Base-by-base conservation (phyloP, 2,329 filamentous ascomycete genomes). In the Emmonsiellopsis sp. region DNA sequence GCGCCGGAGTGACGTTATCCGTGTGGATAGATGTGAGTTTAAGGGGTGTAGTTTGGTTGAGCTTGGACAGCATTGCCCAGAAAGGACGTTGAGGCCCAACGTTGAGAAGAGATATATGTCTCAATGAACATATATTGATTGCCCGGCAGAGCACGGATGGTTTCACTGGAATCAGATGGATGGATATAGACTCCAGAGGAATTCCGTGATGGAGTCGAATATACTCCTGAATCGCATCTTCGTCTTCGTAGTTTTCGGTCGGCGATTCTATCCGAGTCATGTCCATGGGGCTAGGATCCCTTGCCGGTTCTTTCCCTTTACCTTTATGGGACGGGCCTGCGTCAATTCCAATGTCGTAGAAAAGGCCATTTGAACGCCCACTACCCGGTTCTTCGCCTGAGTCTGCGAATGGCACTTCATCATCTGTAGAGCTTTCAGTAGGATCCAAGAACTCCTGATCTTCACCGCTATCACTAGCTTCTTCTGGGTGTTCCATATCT, bases 161-260 rank as follows among this genome's bases (percentile, higher is more conserved):
- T 63, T 79, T 82, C 59, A 83, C 72, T 0, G 83, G 83, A 36
- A 86, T 75, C 34, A 83, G 72, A 59, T 83, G 73, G 31, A 85
- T 72, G 52, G 73, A 73, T 14, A 86, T 70, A 1, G 72, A 73
- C 49, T 78, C 67, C 1, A 86, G 71, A 1, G 77, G 69, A 10
- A 85, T 67, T 1, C 83, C 83, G 58, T 83, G 74, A 1, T 80
- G 83, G 2, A 72, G 67, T 34, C 80, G 75, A 42, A 81, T 67
- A 62, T 85, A 86, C 13, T 80, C 76, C 42, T 62, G 55, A 27
- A 58, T 39, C 9, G 52, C 49, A 48, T 56, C 42, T 47, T 55
- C 42, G 48, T 34, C 34, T 31, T 52, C 43, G 21, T 49, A 33
- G 21, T n/a, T 11, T 1, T 9, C 17, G 8, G 6, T 11, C n/a